Percentiles rank a stretch among this genome's conserved stretches.
Evolutionary conservation across 73 alveolate genomes (phyloP).

Genomic region (Tetrahymena elliotti): DNA sequence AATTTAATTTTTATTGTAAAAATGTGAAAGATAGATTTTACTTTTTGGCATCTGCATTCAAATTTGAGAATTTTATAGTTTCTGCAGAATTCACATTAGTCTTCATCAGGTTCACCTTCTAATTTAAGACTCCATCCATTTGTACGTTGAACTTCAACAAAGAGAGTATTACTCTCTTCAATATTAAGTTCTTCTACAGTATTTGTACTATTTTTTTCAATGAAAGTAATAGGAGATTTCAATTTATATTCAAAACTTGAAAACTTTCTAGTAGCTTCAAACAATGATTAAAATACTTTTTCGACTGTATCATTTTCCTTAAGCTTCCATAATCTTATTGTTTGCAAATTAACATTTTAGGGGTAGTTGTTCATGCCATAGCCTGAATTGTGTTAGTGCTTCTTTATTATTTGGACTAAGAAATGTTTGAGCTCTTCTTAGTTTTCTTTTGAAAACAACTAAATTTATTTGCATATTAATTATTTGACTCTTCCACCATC

Average conservation of each 20-base stretch:
- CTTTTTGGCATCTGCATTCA: neutral
- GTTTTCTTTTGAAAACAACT: neutral
- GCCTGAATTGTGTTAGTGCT: neutral
- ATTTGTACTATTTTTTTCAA: neutral
- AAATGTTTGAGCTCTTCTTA: neutral
- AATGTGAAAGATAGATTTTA: neutral
- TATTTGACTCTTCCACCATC: neutral
- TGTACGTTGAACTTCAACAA: neutral
- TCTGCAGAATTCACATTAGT: neutral
- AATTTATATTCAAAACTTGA: neutral
- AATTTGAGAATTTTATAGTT: neutral
- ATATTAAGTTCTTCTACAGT: neutral
- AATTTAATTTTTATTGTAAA: too few species aligned
- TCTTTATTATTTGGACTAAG: neutral
- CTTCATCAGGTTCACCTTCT: neutral
- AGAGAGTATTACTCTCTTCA: neutral
- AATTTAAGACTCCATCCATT: neutral
- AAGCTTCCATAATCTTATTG: neutral
- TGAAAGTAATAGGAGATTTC: neutral
- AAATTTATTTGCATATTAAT: neutral
- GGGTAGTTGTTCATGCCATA: neutral
- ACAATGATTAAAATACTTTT: neutral
- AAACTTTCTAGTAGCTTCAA: neutral
- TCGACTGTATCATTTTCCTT: neutral
- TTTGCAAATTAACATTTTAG: neutral